A percentile compares a stretch with the other conserved stretches of the same genome.
Conservation (phyloP, 31 red algal genomes). For the Endocladia muricata region DNA sequence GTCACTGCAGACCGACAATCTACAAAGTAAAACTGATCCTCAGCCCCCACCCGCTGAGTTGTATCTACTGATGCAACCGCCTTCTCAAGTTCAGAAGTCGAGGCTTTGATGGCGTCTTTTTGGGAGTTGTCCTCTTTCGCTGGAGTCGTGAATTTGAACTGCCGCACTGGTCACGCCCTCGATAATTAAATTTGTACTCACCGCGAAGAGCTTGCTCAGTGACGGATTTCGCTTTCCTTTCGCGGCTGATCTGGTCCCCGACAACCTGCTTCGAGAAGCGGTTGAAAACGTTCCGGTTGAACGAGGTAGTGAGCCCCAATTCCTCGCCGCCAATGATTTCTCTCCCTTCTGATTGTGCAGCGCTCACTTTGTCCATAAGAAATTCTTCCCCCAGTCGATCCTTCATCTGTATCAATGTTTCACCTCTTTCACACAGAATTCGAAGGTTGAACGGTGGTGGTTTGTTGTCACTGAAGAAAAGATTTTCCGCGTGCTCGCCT, state of each 20-base stretch:
- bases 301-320: constrained; percentile 35
- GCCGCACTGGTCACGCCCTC: constrained; percentile 24
- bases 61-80: too few species aligned
- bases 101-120: too few species aligned
- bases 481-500: neutral
- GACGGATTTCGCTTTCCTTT: constrained; percentile 19
- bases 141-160: too few species aligned
- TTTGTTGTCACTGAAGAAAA: constrained; percentile 8
- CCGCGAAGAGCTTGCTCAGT: constrained; percentile 63
- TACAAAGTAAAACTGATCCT: too few species aligned
- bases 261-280: constrained; percentile 57
- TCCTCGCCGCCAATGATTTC: constrained; percentile 55
- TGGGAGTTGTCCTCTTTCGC: too few species aligned
- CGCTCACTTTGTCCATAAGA: constrained; percentile 41
- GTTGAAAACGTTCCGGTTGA: constrained; percentile 39
- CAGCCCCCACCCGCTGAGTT: too few species aligned
- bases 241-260: constrained; percentile 26
- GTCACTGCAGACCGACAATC: too few species aligned
- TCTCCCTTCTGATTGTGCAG: constrained; percentile 44
- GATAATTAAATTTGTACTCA: constrained; percentile 68
- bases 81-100: too few species aligned
- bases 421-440: constrained; percentile 42
- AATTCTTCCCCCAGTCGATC: constrained; percentile 47
- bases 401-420: constrained; percentile 43
- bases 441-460: constrained; percentile 63